Evolutionary conservation across 116 monocot genomes (phyloP), one percentile per base, ranked within the genome.

Genomic region (Trichopus zeylanicus): DNA sequence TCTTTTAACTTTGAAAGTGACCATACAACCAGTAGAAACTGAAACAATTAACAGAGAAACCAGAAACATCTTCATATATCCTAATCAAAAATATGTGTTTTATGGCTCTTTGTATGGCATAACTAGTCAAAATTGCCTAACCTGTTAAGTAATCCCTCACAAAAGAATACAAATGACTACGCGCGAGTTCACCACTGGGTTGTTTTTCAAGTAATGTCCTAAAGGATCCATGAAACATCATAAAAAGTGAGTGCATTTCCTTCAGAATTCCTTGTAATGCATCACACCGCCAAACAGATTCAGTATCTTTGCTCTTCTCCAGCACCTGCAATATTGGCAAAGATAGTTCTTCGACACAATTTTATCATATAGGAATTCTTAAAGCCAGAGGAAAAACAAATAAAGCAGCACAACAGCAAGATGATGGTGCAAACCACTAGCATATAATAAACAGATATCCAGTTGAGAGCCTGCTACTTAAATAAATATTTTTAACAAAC

Each of bases 201-300:
- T 97, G 78, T 62, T 90, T 87, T 61, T 97, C 97, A 70, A 95
- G 90, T 70, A 95, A 76, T 48, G 71, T 15, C 39, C 80, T 71
- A 16, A 95, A 18, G 48, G 90, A 71, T 57, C 72, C 84, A 81
- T 81, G 66, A 77, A 97, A 97, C 90, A 87, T 97, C 29, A 70
- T 31, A 54, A 97, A 95, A 68, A 97, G 84, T 55, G 77, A 74
- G 68, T 97, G 79, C 9, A 79, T 58, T 69, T 97, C 87, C 64
- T 84, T 90, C 26, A 97, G 84, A 60, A 91, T 53, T 30, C 35
- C 79, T 58, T 61, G 65, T 52, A 90, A 53, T 33, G 74, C 65
- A 71, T 73, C 75, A 75, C 29, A 78, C 19, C 97, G 75, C 84
- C 81, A 81, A 81, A 66, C 58, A 55, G 76, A 72, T 67, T 91